A percentile compares a stretch with the other conserved stretches of the same genome.
Conservation (phyloP, 345 rosid genomes). For the Trapa bicornis region DNA sequence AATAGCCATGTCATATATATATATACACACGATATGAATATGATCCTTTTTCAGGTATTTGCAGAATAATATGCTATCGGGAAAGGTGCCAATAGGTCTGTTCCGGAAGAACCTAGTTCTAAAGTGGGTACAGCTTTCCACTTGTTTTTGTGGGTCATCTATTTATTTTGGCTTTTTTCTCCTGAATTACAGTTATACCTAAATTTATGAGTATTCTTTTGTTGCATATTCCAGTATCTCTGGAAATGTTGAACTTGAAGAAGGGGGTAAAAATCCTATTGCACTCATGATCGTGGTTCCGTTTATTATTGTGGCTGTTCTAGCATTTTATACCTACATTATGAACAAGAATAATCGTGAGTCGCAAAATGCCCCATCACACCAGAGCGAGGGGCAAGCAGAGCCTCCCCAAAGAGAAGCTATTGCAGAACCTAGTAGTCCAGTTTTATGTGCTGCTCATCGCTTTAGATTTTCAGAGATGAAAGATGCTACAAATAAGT, state of each 20-base stretch:
- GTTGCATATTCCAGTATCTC: conserved; percentile 33
- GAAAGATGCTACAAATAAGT: conserved; percentile 53
- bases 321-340: conserved; percentile 45
- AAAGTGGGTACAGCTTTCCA: conserved; percentile 41
- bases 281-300: conserved; percentile 39
- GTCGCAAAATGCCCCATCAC: background rate
- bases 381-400: background rate
- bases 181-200: background rate
- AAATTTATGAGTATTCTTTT: background rate
- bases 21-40: background rate
- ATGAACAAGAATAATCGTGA: conserved; percentile 18
- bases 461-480: conserved; percentile 67
- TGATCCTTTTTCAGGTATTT: conserved; percentile 42
- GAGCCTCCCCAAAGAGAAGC: background rate
- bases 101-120: conserved; percentile 30
- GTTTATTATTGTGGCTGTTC: conserved; percentile 52
- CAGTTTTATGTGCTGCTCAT: conserved; percentile 55
- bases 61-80: conserved; percentile 76
- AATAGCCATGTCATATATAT: background rate
- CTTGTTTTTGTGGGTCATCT: background rate
- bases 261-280: conserved; percentile 30
- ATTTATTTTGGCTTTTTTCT: background rate
- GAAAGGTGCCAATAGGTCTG: conserved; percentile 57
- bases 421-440: conserved; percentile 22
- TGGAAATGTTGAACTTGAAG: conserved; percentile 53